A percentile compares a stretch with the other conserved stretches of the same genome.
phyloP scores from a whole-genome alignment of 768 basidiomycete genomes.

The Russula emetica region DNA sequence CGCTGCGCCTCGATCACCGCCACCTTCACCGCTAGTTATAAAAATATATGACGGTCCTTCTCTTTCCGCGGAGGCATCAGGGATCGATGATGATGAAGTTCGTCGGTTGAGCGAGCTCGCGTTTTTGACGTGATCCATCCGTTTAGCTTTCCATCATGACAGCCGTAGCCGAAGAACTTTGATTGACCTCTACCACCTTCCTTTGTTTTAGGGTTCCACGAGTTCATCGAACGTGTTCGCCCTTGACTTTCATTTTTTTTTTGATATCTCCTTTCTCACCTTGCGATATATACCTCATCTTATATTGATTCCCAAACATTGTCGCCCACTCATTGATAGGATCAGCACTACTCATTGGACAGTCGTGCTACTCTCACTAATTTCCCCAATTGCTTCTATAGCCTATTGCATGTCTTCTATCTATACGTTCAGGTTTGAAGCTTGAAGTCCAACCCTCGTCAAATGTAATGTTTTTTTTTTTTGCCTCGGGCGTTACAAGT shows the following conservation, averaged over 20 bases:
- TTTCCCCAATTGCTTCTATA: not conserved
- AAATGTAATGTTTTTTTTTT: not conserved
- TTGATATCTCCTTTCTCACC: not conserved
- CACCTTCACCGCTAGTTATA: conserved; percentile 47
- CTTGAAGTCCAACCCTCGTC: no score
- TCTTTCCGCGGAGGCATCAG: conserved; percentile 49
- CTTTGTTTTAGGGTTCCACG: not conserved
- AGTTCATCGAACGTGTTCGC: not conserved
- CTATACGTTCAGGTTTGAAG: no score
- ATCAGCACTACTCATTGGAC: not conserved
- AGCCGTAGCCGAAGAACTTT: not conserved
- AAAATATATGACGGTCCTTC: conserved; percentile 56
- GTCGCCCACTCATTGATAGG: conserved; percentile 3
- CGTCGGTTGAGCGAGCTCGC: conserved; percentile 68
- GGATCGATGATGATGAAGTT: conserved; percentile 64
- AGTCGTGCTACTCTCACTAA: not conserved
- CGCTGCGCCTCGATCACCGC: not conserved
- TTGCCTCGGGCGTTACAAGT: not conserved
- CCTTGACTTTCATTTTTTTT: not conserved
- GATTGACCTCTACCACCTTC: not conserved
- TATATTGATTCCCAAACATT: not conserved
- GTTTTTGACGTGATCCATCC: conserved; percentile 40
- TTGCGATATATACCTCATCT: not conserved
- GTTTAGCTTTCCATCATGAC: not conserved
- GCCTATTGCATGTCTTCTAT: not conserved